Conservation (phyloP, 371 early-diverging fungal species). For the Thermomucor indicae-seudaticae region DNA sequence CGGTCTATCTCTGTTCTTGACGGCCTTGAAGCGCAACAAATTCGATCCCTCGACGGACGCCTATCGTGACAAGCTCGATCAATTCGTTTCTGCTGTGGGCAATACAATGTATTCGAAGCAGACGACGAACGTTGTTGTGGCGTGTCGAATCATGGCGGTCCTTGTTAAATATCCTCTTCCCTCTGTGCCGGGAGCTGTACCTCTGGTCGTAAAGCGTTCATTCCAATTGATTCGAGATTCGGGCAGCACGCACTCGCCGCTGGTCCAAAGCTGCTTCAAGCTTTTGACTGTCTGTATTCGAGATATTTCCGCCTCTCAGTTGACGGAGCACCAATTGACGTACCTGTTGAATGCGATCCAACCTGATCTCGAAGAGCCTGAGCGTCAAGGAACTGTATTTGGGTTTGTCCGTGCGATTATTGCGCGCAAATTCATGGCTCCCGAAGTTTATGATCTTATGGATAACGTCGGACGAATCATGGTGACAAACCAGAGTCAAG, state of each 20-base stretch:
- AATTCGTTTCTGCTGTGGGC: slow-evolving; percentile 77
- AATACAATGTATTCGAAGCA: slow-evolving; percentile 81
- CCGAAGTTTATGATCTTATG: slow-evolving; percentile 91
- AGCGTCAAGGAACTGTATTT: slow-evolving; percentile 81
- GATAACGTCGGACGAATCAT: slow-evolving; percentile 71
- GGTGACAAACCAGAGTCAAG: slow-evolving; percentile 80
- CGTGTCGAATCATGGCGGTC: slow-evolving; percentile 66
- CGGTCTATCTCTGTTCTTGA: slow-evolving; percentile 75
- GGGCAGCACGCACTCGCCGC: slow-evolving; percentile 62
- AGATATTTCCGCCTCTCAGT: slow-evolving; percentile 51
- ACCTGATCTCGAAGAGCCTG: slow-evolving; percentile 87
- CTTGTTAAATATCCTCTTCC: slow-evolving; percentile 72
- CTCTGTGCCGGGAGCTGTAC: slow-evolving; percentile 56
- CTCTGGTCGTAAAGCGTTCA: slow-evolving; percentile 70
- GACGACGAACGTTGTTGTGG: slow-evolving; percentile 59
- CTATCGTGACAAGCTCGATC: slow-evolving; percentile 66
- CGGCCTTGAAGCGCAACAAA: slow-evolving; percentile 64
- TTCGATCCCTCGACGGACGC: slow-evolving; percentile 52
- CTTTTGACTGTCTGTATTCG: slow-evolving; percentile 76
- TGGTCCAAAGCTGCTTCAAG: slow-evolving; percentile 78
- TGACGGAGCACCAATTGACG: slow-evolving; percentile 75
- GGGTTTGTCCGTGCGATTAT: slow-evolving; percentile 83
- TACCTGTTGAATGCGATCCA: slow-evolving; percentile 74
- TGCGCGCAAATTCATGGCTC: slow-evolving; percentile 76
- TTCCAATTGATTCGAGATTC: slow-evolving; percentile 69